Evolutionary conservation across 768 basidiomycete genomes (phyloP), one percentile per base, ranked within the genome.

Genomic region (Trametes punicea): DNA sequence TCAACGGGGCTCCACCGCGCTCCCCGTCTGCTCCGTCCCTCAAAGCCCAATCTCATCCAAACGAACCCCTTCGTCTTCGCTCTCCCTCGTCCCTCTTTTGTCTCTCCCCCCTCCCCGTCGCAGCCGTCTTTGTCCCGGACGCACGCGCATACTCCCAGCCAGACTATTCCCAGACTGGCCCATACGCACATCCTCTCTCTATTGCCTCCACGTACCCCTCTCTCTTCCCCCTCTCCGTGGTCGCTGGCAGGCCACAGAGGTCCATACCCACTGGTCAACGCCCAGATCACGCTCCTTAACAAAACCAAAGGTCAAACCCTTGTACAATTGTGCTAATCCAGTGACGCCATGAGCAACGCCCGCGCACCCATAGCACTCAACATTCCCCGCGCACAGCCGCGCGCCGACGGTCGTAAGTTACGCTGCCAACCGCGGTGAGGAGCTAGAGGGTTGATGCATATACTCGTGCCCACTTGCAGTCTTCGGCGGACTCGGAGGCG

Each of bases 241-340:
- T 62, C 62, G 60, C 64, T 55, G 62, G 62, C 51, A 63, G 62
- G 46, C 57, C 46, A 48, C 54, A 41, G 62, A 60, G 56, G 56
- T 56, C 42, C 29, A 40, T 52, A 36, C 46, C 33, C 50, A 2
- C 20, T 41, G 49, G 26, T 29, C 51, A 34, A 56, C 49, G 49
- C 38, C n/a, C n/a, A n/a, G n/a, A 29, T 39, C 59, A 60, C 59
- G 40, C 45, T 60, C 59, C 26, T 56, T 56, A 56, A 30, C 8
- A 31, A 40, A 30, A 29, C 38, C 30, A 16, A 29, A 55, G 21
- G 6, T 7, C 13, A n/a, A 33, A 42, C 41, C 20, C 9, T 15
- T 34, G 25, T 18, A 27, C 36, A 25, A 10, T 7, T n/a, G 13
- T n/a, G 34, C 34, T 38, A 39, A n/a, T n/a, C n/a, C 18, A 34